A percentile compares a stretch with the other conserved stretches of the same genome.
Conservation (phyloP, 1,139 yeast genomes). For the Debaryomycetaceae sp. region DNA sequence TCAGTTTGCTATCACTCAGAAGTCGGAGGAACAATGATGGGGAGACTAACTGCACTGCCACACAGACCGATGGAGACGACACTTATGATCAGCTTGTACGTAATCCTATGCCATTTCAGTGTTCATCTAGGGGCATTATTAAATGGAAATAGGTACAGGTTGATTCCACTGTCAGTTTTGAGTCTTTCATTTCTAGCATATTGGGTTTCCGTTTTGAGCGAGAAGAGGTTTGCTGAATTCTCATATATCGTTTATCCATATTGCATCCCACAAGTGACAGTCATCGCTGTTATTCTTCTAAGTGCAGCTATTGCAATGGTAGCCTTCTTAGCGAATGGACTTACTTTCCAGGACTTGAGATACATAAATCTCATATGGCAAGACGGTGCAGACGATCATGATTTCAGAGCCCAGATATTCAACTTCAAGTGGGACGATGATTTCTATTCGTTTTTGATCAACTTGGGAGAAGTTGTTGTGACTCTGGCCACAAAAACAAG, state of each 20-base stretch:
- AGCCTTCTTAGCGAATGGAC: constrained; percentile 61
- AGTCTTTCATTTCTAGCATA: constrained; percentile 50
- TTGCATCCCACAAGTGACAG: constrained; percentile 57
- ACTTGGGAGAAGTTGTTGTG: constrained; percentile 59
- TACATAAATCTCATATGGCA: constrained; percentile 41
- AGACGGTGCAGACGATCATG: constrained; percentile 29
- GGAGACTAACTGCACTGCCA: constrained; percentile 52
- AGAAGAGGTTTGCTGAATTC: constrained; percentile 40
- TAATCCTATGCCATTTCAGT: constrained; percentile 51
- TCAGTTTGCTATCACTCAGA: constrained; percentile 60
- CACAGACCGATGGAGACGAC: constrained; percentile 53
- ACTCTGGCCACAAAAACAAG: constrained; percentile 66
- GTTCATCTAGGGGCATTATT: constrained; percentile 58
- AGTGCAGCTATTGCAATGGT: constrained; percentile 50
- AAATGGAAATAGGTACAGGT: constrained; percentile 49
- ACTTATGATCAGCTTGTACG: constrained; percentile 48
- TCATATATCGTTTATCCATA: constrained; percentile 57
- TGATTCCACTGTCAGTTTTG: constrained; percentile 58
- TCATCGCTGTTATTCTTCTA: constrained; percentile 44
- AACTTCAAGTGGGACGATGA: constrained; percentile 49
- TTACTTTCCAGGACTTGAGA: constrained; percentile 41
- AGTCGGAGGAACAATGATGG: not conserved
- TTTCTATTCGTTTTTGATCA: constrained; percentile 59
- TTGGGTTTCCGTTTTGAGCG: constrained; percentile 33
- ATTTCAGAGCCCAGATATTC: constrained; percentile 27